phyloP scores from a whole-genome alignment of 2,329 filamentous ascomycete species.

The Annulohypoxylon truncatum region DNA sequence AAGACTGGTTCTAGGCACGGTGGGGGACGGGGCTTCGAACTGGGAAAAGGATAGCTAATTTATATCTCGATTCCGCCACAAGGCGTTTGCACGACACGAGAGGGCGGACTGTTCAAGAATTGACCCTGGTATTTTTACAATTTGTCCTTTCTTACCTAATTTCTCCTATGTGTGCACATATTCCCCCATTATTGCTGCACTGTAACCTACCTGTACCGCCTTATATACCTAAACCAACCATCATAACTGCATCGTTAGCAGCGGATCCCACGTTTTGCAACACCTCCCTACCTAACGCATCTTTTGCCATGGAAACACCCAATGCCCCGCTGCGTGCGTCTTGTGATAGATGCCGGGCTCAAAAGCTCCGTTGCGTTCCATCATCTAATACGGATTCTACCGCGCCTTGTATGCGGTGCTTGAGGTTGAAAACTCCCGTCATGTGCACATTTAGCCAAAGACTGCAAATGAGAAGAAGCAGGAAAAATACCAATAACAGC shows the following conservation, averaged over 20 bases:
- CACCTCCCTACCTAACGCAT: neutral
- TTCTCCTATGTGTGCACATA: neutral
- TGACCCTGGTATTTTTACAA: neutral
- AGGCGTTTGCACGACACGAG: neutral
- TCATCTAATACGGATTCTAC: conserved; percentile 5
- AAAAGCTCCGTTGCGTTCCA: conserved; percentile 4
- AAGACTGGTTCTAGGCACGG: neutral
- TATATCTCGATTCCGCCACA: neutral
- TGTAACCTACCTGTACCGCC: conserved; percentile 1
- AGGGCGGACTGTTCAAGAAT: neutral
- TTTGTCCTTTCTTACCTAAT: neutral
- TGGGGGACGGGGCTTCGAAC: neutral
- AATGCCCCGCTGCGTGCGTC: conserved; percentile 9
- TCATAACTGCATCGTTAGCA: neutral
- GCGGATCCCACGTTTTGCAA: neutral
- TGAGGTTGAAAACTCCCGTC: conserved; percentile 6
- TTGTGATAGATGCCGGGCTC: conserved; percentile 5
- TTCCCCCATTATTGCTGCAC: neutral
- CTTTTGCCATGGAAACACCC: neutral
- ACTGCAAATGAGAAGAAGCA: conserved; percentile 9
- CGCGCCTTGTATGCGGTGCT: conserved; percentile 2
- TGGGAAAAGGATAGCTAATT: neutral
- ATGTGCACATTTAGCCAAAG: conserved; percentile 11
- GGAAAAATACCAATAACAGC: conserved; percentile 7
- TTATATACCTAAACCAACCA: neutral